Evolutionary conservation across 805 yeast species (phyloP), one percentile per base, ranked within the genome.

Genomic region (Yarrowia sp.): DNA sequence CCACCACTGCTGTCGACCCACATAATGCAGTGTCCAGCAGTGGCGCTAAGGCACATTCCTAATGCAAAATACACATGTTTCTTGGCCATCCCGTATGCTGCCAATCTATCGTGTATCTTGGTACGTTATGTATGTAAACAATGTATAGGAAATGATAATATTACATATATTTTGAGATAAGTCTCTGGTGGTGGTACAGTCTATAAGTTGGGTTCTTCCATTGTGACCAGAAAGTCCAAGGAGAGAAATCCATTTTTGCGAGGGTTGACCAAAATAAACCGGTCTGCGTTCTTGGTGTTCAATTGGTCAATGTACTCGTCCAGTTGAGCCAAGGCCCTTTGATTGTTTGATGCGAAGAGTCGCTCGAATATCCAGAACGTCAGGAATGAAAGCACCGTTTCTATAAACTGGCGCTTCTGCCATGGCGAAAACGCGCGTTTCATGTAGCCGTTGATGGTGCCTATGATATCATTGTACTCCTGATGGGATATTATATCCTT

Each of bases 391-490:
- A 58, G n/a, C 41, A 58, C 41, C 14, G 49, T 58, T 6, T 58
- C 63, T 2, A 58, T 3, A 17, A 58, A 30, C 38, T 41, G 49
- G 7, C 49, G 41, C 11, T 43, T 41, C 22, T 58, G 63, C 51
- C 51, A 58, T 12, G 63, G 63, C 32, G 63, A 58, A 32, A 58
- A 58, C 11, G 63, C 63, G 7, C 40, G 51, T 33, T 30, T 19
- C 63, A 58, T 58, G 32, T 41, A 30, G n/a, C 21, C 63, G 44
- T 58, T 58, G 9, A 43, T 14, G 14, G 49, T 22, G 9, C 41
- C 22, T 8, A 58, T n/a, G 22, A 58, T 41, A 3, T 41, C 51
- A 16, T 40, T 41, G 41, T 58, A 58, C 41, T 41, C 40, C 41
- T 41, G 63, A 7, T 41, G n/a, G 3, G 51, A 30, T n/a, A 58